phyloP scores from a whole-genome alignment of 352 stramenopile genomes.

The Phytophthora hybrid region DNA sequence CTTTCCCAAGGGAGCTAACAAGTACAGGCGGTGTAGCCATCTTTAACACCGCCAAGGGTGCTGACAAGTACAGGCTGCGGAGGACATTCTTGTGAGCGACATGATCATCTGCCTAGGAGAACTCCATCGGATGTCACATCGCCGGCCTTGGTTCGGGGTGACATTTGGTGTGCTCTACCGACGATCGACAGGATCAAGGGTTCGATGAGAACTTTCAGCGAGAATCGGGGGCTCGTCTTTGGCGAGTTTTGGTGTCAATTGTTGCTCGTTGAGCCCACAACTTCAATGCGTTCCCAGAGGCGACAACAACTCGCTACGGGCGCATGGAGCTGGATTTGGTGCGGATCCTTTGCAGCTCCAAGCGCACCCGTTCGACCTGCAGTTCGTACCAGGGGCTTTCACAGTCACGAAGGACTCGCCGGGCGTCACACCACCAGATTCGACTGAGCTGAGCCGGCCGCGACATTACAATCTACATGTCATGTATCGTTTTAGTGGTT shows the following conservation, averaged over 20 bases:
- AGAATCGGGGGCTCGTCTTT: slow-evolving; percentile 18
- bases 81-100: not conserved
- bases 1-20: no score
- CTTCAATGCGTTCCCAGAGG: slow-evolving; percentile 21
- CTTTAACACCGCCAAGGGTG: no score
- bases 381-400: not conserved
- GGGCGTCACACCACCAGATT: not conserved
- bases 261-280: slow-evolving; percentile 21
- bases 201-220: slow-evolving; percentile 17
- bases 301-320: slow-evolving; percentile 8
- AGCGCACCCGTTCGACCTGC: not conserved
- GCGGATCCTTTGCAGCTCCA: slow-evolving; percentile 1
- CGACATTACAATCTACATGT: slow-evolving; percentile 6
- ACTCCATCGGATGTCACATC: not conserved
- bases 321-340: slow-evolving; percentile 9
- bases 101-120: not conserved
- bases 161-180: not conserved
- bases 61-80: no score
- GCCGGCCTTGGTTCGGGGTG: slow-evolving; percentile 2
- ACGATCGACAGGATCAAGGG: slow-evolving; percentile 14
- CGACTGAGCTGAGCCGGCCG: slow-evolving; percentile 20
- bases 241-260: slow-evolving; percentile 25
- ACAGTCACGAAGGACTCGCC: not conserved
- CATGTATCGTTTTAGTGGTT: not conserved
- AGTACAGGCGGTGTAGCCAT: no score